Evolutionary conservation across 768 basidiomycete species (phyloP).

Genomic region (Megacollybia marginata): DNA sequence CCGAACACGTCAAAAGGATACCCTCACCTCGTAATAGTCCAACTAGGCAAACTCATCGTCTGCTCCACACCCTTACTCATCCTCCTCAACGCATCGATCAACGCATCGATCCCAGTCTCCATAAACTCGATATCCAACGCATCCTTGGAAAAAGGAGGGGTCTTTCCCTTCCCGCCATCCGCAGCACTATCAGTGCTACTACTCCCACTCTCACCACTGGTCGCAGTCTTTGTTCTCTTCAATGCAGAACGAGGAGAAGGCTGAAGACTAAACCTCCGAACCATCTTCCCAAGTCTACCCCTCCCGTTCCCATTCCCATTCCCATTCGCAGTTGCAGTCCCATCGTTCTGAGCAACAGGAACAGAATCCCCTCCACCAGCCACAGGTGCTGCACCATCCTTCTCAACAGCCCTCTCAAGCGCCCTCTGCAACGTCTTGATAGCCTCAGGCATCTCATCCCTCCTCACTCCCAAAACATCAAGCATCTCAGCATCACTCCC

Average conservation of each 20-base stretch:
- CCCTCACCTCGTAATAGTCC: constrained; percentile 65
- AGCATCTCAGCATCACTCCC: constrained; percentile 64
- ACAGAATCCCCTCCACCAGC: not conserved
- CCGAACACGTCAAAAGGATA: not conserved
- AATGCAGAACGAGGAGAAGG: constrained; percentile 1
- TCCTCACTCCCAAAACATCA: constrained; percentile 41
- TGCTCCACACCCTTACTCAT: constrained; percentile 36
- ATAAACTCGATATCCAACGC: constrained; percentile 65
- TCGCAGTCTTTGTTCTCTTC: not conserved
- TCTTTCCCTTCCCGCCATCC: constrained; percentile 11
- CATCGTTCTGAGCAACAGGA: not conserved
- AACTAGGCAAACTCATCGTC: constrained; percentile 45
- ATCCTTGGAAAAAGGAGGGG: constrained; percentile 18
- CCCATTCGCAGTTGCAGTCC: not conserved
- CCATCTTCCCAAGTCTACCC: not conserved
- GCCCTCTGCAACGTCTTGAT: constrained; percentile 73
- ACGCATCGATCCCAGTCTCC: constrained; percentile 65
- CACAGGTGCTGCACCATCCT: constrained; percentile 5
- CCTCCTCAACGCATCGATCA: constrained; percentile 57
- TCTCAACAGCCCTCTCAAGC: constrained; percentile 42
- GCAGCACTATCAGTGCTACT: constrained; percentile 1
- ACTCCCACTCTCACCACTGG: constrained; percentile 1
- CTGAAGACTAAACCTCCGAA: not conserved
- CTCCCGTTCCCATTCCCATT: not conserved
- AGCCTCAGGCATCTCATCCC: constrained; percentile 72